Evolutionary conservation across 176 grass and related monocot species (phyloP).

Genomic region (Pontederia crassipes): DNA sequence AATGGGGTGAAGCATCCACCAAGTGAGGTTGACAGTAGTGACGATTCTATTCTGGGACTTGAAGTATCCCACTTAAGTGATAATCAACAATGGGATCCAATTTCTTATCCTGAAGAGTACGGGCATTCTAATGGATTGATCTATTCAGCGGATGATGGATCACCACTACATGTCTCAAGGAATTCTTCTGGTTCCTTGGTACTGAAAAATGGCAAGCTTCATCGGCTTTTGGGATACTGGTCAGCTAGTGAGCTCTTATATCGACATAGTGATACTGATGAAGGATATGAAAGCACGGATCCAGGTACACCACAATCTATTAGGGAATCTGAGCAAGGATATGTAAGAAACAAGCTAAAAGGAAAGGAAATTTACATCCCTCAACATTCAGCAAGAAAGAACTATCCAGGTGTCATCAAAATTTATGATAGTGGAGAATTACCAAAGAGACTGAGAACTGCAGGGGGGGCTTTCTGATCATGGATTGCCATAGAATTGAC

Average conservation of each 20-base stretch:
- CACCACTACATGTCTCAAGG: neutral
- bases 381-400: neutral
- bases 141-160: neutral
- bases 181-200: neutral
- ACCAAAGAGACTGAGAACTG: neutral
- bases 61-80: neutral
- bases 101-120: conserved; percentile 16
- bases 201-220: neutral
- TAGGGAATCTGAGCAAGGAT: neutral
- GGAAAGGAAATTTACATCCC: neutral
- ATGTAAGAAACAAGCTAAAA: neutral
- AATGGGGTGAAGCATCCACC: conserved; percentile 7
- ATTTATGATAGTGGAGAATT: neutral
- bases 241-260: conserved; percentile 12
- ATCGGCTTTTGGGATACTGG: conserved; percentile 10
- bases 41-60: neutral
- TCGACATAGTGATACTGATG: conserved; percentile 2
- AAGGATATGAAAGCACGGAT: conserved; percentile 1
- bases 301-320: neutral
- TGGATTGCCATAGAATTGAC: too few relatives aligned
- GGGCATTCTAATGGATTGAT: neutral
- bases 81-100: conserved; percentile 6
- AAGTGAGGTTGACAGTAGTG: conserved; percentile 1
- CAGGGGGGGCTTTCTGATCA: neutral
- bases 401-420: neutral